phyloP scores from a whole-genome alignment of 2,329 filamentous ascomycete genomes.

The Sporothrix curviconia region DNA sequence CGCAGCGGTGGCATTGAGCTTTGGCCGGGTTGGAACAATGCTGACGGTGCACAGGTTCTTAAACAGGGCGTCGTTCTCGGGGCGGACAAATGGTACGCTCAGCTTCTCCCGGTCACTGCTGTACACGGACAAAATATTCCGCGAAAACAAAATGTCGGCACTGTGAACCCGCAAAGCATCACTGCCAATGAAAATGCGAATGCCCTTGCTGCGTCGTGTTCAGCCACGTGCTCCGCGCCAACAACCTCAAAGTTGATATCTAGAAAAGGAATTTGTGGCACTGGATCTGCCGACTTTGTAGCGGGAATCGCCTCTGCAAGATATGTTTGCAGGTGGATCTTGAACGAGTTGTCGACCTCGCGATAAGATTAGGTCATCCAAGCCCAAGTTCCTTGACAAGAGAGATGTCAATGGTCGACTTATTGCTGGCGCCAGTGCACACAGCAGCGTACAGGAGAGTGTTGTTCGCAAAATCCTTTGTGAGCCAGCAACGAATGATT shows the following conservation, averaged over 20 bases:
- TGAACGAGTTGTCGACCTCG: constrained; percentile 58
- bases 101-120: constrained; percentile 82
- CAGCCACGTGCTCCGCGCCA: constrained; percentile 45
- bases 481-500: constrained; percentile 94
- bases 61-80: constrained; percentile 78
- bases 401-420: constrained; percentile 70
- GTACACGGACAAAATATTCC: constrained; percentile 80
- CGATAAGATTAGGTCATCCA: constrained; percentile 60
- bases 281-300: constrained; percentile 64
- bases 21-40: constrained; percentile 47
- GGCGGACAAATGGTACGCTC: constrained; percentile 84
- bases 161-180: constrained; percentile 80
- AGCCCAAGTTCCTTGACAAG: constrained; percentile 68
- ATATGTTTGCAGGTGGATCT: constrained; percentile 74
- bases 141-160: constrained; percentile 85
- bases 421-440: constrained; percentile 86
- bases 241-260: constrained; percentile 71
- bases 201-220: constrained; percentile 49
- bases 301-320: constrained; percentile 82
- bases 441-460: constrained; percentile 85
- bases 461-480: constrained; percentile 80
- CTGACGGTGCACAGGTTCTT: constrained; percentile 65
- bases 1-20: constrained; percentile 48
- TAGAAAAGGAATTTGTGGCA: constrained; percentile 74
- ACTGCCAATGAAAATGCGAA: constrained; percentile 85